phyloP scores from a whole-genome alignment of 2,329 filamentous ascomycete species.

The Didymella lethalis region DNA sequence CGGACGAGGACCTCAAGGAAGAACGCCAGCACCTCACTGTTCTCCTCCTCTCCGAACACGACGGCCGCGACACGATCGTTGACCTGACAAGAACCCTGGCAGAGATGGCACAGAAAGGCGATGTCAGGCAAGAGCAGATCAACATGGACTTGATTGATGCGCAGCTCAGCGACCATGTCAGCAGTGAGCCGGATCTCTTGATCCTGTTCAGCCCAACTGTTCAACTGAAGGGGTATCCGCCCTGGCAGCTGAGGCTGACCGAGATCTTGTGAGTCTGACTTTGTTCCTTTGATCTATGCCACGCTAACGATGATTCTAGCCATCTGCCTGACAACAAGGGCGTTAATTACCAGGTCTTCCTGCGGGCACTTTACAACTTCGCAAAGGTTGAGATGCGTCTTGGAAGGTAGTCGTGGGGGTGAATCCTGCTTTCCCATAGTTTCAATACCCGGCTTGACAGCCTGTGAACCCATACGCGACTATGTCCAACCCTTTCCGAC shows the following conservation, averaged over 20 bases:
- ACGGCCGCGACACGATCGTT: constrained; percentile 91
- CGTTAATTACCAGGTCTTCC: constrained; percentile 93
- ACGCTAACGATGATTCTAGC: constrained; percentile 35
- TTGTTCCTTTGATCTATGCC: constrained; percentile 8
- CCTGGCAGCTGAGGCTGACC: constrained; percentile 93
- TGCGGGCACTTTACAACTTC: constrained; percentile 83
- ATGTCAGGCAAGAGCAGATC: constrained; percentile 82
- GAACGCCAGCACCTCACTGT: constrained; percentile 62
- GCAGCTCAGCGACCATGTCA: constrained; percentile 79
- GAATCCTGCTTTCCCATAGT: constrained; percentile 11
- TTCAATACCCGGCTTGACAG: constrained; percentile 28
- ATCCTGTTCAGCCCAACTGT: constrained; percentile 86
- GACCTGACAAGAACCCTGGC: constrained; percentile 93
- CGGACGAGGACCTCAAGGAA: constrained; percentile 48
- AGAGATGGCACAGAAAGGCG: constrained; percentile 91
- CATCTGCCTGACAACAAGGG: constrained; percentile 74
- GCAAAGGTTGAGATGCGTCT: constrained; percentile 88
- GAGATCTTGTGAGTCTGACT: constrained; percentile 78
- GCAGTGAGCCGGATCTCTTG: constrained; percentile 88
- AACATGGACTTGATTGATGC: constrained; percentile 86
- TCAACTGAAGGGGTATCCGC: constrained; percentile 88
- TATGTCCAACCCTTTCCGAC: neutral
- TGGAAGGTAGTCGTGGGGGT: constrained; percentile 60
- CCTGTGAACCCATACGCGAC: neutral
- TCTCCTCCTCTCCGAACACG: constrained; percentile 83